Base-by-base conservation (phyloP, 2,329 filamentous ascomycete genomes). In the Pseudogymnoascus sp. region DNA sequence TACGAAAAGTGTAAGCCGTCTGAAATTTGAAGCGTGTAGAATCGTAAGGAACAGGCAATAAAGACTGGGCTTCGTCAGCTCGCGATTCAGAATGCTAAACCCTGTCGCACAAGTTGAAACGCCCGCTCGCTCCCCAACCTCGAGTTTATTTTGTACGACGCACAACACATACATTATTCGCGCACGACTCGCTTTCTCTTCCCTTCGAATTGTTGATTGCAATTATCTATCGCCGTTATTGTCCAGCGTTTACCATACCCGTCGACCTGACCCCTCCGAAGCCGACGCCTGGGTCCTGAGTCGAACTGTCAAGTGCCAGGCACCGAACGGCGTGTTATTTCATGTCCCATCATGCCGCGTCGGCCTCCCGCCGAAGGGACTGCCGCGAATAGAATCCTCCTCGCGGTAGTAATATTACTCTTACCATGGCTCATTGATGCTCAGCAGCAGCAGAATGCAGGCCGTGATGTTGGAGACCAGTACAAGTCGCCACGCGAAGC, bases 351-450 rank as follows among this genome's bases (percentile, higher is more conserved):
- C 64, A 88, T 86, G 83, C 77, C 82, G 78, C 84, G 81, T 81
- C 82, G 83, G 78, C 83, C 83, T 73, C 79, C 79, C 70, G 81
- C 80, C 76, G 80, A 81, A 74, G 79, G 77, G 71, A 72, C 70
- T 75, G 77, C 75, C 74, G 76, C 76, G 71, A 79, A 73, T 74
- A 76, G 69, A 76, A 74, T 71, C 72, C 76, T 68, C 69, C 81
- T 73, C 71, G 80, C 82, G 72, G 77, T 85, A 71, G 81, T 79
- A 67, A 72, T 85, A 64, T 74, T 86, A 62, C 73, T 86, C 61
- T 71, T 87, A 62, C 81, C 83, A 60, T 81, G 78, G 75, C 74
- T 84, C 66, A 80, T 81, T 76, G 79, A 84, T 69, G 82, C 82
- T 80, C 83, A 83, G 79, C 83, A 84, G 80, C 83, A 85, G 79